A percentile compares a stretch with the other conserved stretches of the same genome.
These are phyloP conservation scores for Hemileccinum impolitum DNA, from an alignment of 768 basidiomycete genomes.

Conservation along the genomic window DNA sequence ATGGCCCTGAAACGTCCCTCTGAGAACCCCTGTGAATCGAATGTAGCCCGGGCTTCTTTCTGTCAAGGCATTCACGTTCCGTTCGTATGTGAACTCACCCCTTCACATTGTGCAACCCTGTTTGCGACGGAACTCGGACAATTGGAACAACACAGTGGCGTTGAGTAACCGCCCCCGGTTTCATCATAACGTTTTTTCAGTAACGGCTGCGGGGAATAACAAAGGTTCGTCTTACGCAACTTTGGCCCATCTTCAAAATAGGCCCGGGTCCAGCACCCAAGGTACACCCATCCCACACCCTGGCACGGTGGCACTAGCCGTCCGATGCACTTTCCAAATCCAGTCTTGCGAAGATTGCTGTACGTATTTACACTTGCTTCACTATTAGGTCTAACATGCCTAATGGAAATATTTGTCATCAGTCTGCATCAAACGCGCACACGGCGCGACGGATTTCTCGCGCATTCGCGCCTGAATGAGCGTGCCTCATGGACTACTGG, in stretches of 20 bases:
- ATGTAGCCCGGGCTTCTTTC: conserved; percentile 3
- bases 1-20: background rate
- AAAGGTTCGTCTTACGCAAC: background rate
- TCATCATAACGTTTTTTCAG: conserved; percentile 7
- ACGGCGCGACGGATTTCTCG: conserved; percentile 8
- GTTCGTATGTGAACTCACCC: background rate
- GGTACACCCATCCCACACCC: conserved; percentile 8
- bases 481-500: conserved; percentile 18
- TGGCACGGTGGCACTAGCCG: conserved; percentile 7
- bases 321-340: conserved; percentile 18
- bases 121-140: background rate
- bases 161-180: conserved; percentile 1
- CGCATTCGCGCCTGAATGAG: conserved; percentile 13
- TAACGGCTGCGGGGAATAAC: conserved; percentile 6
- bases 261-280: background rate
- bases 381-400: conserved; percentile 18
- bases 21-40: conserved; percentile 8
- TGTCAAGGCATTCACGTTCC: conserved; percentile 4
- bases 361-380: conserved; percentile 26
- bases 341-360: conserved; percentile 9
- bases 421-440: conserved; percentile 9
- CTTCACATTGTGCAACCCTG: conserved; percentile 10
- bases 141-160: conserved; percentile 1
- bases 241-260: background rate
- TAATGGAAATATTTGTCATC: conserved; percentile 16